Base-by-base conservation (phyloP, 805 yeast species). In the Tetrapisispora taiwanensis region DNA sequence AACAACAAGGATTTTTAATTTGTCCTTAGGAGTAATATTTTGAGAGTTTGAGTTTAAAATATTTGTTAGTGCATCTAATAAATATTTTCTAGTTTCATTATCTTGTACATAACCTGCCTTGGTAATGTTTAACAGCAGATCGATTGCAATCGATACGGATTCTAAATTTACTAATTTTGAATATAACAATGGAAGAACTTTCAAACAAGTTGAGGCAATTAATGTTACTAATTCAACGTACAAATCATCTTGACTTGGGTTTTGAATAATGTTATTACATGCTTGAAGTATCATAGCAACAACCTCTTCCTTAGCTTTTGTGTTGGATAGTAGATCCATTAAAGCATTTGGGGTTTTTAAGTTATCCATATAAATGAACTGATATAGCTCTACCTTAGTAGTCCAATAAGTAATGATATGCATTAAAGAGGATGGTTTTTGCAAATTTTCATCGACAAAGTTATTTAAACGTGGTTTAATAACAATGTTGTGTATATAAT, bases 391-490 rank as follows among this genome's bases (percentile, higher is more conserved):
- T 5, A 68, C 65, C 28, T 64, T 58, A 4, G 69, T 57, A 40
- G 83, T 67, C 79, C 95, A 75, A 8, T 73, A 65, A 7, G 76
- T 62, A 54, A 90, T 73, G 9, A 87, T 58, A 45, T 70, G 75
- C 75, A 89, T 66, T 36, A 90, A 59, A 0, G 95, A 74, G 0
- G 97, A 87, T 0, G 90, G 81, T 54, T 83, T 87, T 56, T 87
- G 94, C 28, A 82, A 67, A 59, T 90, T 92, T 54, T 84, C 95
- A 34, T 66, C 72, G 3, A 81, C 81, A 61, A 90, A 90, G 12
- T 72, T 67, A 1, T 48, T 68, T 52, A 92, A 68, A 55, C 94
- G 75, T 7, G 95, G 88, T 18, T 60, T 53, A 13, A 90, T 67
- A 19, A 87, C 68, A 20, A 67, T 57, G 3, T 62, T 58, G 54